Base-by-base conservation (phyloP, 768 basidiomycete species). In the Leccinum barrowsii region DNA sequence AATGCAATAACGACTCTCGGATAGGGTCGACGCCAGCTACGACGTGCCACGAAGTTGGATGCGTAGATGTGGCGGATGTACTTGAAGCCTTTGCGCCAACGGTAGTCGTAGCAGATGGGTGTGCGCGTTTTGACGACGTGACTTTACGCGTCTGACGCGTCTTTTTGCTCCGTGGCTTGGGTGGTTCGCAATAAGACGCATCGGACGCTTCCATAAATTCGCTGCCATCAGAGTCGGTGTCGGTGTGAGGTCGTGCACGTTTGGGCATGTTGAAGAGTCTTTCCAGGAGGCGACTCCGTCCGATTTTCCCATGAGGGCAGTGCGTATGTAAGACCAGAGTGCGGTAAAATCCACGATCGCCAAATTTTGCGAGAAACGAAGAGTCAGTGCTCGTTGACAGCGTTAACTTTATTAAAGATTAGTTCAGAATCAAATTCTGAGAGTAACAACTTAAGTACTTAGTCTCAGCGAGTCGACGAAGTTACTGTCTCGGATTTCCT, bases 1-100 rank as follows among this genome's bases (percentile, higher is more conserved):
- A 98, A 52, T 59, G 53, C 21, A 81, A 65, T n/a, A 92, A 75
- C 10, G 82, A 78, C 53, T 67, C 59, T 24, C 84, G 82, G 32
- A 85, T 72, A 21, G 75, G 59, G 13, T 65, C 71, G 17, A 80
- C 70, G 4, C 47, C 37, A 5, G 66, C 62, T 19, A 90, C 77
- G 50, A 73, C 63, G 67, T 90, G 89, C 54, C 70, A 70, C 32
- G 82, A 78, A 56, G 66, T 70, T 22, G 79, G 59, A 67, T 88
- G 87, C 15, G 46, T 26, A 24, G 57, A 24, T 2, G 8, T 48
- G 42, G 11, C 40, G 37, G 32, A 52, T 17, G 54, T 32, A 7
- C n/a, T 48, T 7, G 28, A 40, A 26, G 37, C 30, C 2, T 32
- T 26, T 1, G 32, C n/a, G 5, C 1, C 32, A 32, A 13, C 28